Percentiles rank a stretch among this genome's conserved stretches.
phyloP scores from a whole-genome alignment of 106 monocot genomes.

The Narthecium ossifragum region DNA sequence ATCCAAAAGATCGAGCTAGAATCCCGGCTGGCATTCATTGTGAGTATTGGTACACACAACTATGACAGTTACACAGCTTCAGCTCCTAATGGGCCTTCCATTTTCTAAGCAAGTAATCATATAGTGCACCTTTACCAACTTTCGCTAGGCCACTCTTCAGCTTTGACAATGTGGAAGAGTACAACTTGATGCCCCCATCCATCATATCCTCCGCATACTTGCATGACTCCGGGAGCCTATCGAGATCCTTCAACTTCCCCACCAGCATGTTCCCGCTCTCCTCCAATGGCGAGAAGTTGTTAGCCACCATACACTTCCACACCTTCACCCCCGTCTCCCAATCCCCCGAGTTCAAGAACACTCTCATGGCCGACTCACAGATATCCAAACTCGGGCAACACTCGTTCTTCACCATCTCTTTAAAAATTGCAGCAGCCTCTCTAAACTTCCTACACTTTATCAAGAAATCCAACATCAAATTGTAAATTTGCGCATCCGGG shows the following conservation, averaged over 20 bases:
- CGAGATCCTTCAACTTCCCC: slow-evolving; percentile 11
- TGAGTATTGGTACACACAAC: too few relatives aligned
- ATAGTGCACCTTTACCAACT: slow-evolving; percentile 39
- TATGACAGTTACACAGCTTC: neutral
- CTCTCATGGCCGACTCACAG: slow-evolving; percentile 23
- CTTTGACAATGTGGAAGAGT: slow-evolving; percentile 52
- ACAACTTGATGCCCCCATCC: slow-evolving; percentile 64
- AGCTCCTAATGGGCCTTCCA: slow-evolving; percentile 53
- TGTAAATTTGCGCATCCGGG: slow-evolving; percentile 47
- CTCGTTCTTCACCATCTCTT: slow-evolving; percentile 82
- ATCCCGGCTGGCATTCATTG: too few relatives aligned
- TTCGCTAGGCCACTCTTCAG: slow-evolving; percentile 43
- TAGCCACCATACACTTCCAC: slow-evolving; percentile 56
- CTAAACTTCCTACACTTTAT: slow-evolving; percentile 25
- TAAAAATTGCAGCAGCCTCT: slow-evolving; percentile 39
- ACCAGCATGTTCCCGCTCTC: slow-evolving; percentile 54
- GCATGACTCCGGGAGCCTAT: slow-evolving; percentile 70
- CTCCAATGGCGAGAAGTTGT: slow-evolving; percentile 34
- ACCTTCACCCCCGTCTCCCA: slow-evolving; percentile 31
- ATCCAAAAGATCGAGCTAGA: too few relatives aligned
- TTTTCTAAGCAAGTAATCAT: slow-evolving; percentile 50
- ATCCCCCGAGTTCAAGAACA: slow-evolving; percentile 32
- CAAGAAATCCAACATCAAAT: slow-evolving; percentile 43
- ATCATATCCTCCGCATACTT: slow-evolving; percentile 70
- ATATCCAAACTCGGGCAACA: slow-evolving; percentile 22